A percentile compares a stretch with the other conserved stretches of the same genome.
Evolutionary conservation across 768 basidiomycete genomes (phyloP).

Genomic region (Kwoniella dendrophila): DNA sequence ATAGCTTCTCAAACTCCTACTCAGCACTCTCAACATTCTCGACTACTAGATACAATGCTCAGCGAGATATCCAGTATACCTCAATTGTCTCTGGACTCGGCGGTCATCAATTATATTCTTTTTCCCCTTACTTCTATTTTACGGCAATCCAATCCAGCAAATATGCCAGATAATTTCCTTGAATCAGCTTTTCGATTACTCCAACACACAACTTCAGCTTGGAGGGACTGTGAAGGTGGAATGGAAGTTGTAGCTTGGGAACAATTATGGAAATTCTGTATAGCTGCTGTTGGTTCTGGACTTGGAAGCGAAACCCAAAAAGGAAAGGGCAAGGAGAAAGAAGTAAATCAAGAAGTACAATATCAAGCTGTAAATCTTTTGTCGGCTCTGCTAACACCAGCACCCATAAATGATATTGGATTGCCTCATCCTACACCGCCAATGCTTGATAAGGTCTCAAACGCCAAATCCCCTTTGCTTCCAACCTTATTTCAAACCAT

Average conservation of each 20-base stretch:
- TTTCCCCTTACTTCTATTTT: constrained; percentile 84
- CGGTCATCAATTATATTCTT: constrained; percentile 78
- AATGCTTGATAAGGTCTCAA: constrained; percentile 27
- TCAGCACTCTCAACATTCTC: constrained; percentile 59
- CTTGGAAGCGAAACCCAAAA: constrained; percentile 61
- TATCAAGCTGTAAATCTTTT: constrained; percentile 73
- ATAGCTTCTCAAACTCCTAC: constrained; percentile 66
- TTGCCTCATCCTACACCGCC: constrained; percentile 30
- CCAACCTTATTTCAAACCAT: constrained; percentile 83
- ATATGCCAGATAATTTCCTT: constrained; percentile 76
- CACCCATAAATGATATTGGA: neutral
- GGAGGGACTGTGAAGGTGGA: constrained; percentile 60
- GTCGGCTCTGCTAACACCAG: constrained; percentile 64
- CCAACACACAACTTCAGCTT: constrained; percentile 70
- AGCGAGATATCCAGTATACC: constrained; percentile 60
- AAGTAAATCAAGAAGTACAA: constrained; percentile 75
- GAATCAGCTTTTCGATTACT: constrained; percentile 71
- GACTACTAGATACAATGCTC: constrained; percentile 65
- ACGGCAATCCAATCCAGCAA: constrained; percentile 68
- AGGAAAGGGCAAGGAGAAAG: constrained; percentile 65
- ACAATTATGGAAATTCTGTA: constrained; percentile 67
- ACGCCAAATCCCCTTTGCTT: constrained; percentile 57
- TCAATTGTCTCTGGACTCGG: constrained; percentile 60
- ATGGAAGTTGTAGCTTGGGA: constrained; percentile 72
- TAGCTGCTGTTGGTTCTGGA: constrained; percentile 66